Conservation (phyloP, 208 protist genomes). For the Leishmania braziliensis region DNA sequence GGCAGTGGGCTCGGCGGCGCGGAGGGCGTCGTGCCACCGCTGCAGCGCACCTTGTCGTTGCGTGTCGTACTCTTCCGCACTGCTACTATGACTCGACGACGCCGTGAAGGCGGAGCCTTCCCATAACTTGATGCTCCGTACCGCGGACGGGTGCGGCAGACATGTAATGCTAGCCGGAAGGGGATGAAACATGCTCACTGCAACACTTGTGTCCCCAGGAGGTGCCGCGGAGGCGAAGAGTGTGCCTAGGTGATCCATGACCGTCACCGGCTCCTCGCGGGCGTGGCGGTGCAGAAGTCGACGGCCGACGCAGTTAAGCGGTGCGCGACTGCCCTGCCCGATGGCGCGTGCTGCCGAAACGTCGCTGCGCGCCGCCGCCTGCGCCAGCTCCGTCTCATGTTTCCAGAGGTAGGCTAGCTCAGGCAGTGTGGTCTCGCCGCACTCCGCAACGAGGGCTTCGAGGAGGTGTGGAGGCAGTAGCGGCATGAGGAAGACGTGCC, state of each 20-base stretch:
- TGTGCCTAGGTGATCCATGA: conserved; percentile 48
- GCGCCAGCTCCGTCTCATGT: background rate
- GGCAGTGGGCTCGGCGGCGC: conserved; percentile 39
- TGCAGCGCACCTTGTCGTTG: conserved; percentile 1
- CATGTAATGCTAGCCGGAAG: conserved; percentile 33
- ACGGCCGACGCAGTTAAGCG: conserved; percentile 46
- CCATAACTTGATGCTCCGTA: conserved; percentile 70
- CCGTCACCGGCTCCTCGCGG: conserved; percentile 51
- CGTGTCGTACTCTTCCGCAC: background rate
- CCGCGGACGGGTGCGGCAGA: conserved; percentile 46
- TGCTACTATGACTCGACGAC: background rate
- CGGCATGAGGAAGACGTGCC: conserved; percentile 58
- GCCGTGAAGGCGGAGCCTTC: conserved; percentile 52
- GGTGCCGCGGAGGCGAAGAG: conserved; percentile 52
- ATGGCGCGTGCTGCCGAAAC: background rate
- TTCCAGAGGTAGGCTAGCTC: background rate
- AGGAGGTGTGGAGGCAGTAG: conserved; percentile 63
- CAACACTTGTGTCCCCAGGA: conserved; percentile 40
- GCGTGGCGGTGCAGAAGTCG: conserved; percentile 69
- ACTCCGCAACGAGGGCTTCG: conserved; percentile 12
- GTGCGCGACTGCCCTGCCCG: background rate
- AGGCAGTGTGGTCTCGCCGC: conserved; percentile 11
- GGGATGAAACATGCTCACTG: conserved; percentile 74
- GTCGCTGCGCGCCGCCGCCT: background rate
- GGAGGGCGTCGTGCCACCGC: conserved; percentile 22